These are phyloP conservation scores for Hirsutella minnesotensis DNA, from an alignment of 2,329 filamentous ascomycete species.

Conservation along the genomic window DNA sequence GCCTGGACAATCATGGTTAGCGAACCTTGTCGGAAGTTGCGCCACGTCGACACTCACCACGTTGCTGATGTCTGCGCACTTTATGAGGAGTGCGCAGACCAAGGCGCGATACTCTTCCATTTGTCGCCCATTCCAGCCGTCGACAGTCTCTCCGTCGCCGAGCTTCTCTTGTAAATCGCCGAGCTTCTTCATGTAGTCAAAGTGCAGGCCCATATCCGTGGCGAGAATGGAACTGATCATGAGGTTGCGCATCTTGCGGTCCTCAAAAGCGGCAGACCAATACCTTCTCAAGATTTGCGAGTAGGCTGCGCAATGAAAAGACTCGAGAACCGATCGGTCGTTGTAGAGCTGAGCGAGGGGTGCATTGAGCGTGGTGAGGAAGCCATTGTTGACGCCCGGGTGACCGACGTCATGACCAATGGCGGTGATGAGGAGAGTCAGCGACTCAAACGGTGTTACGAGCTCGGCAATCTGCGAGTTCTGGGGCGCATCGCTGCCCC, in stretches of 20 bases:
- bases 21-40: neutral
- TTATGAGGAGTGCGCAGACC: slow-evolving; percentile 85
- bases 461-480: slow-evolving; percentile 61
- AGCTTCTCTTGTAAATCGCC: slow-evolving; percentile 71
- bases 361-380: slow-evolving; percentile 82
- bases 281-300: slow-evolving; percentile 89
- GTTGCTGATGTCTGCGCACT: slow-evolving; percentile 97
- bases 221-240: slow-evolving; percentile 98
- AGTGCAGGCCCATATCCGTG: slow-evolving; percentile 95
- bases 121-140: slow-evolving; percentile 67
- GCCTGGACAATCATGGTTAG: slow-evolving; percentile 39
- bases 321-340: slow-evolving; percentile 90
- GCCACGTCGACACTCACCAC: slow-evolving; percentile 58
- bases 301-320: slow-evolving; percentile 94
- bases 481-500: slow-evolving; percentile 16
- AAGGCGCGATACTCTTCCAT: slow-evolving; percentile 67
- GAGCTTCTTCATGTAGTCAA: slow-evolving; percentile 89
- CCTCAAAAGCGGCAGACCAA: slow-evolving; percentile 75
- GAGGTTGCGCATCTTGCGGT: slow-evolving; percentile 68
- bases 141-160: slow-evolving; percentile 50
- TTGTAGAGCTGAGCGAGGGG: slow-evolving; percentile 93
- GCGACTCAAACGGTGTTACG: slow-evolving; percentile 74
- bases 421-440: slow-evolving; percentile 86
- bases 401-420: slow-evolving; percentile 97
- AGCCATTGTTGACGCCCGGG: slow-evolving; percentile 95